Conservation (phyloP, 1,284 basidiomycete species). For the Sporisorium graminicola region DNA sequence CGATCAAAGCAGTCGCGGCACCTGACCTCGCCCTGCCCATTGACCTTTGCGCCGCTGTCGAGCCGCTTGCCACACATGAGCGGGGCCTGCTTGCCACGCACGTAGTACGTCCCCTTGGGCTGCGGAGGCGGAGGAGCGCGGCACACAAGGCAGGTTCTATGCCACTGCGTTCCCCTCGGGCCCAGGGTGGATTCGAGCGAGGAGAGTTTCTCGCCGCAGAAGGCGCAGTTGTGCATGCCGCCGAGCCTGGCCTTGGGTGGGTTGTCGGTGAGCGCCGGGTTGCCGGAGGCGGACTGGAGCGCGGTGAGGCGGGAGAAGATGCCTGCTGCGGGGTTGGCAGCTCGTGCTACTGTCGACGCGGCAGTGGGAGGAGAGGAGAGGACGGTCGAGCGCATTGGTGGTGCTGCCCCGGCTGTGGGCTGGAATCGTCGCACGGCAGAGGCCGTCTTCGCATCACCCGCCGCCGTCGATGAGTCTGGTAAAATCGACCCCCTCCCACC, state of each 20-base stretch:
- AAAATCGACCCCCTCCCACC: background rate
- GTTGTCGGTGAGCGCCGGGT: background rate
- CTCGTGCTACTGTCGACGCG: conserved; percentile 4
- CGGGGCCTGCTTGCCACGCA: background rate
- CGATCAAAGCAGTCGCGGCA: conserved; percentile 56
- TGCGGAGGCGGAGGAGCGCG: conserved; percentile 11
- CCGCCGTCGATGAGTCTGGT: background rate
- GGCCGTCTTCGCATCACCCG: background rate
- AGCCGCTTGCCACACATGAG: conserved; percentile 47
- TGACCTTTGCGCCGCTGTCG: conserved; percentile 59
- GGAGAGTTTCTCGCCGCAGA: conserved; percentile 47
- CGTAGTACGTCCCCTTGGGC: background rate
- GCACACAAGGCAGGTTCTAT: conserved; percentile 52
- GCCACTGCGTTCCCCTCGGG: conserved; percentile 55
- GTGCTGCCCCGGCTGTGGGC: conserved; percentile 51
- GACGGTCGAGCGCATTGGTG: conserved; percentile 45
- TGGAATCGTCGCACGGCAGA: conserved; percentile 33
- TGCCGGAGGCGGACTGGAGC: conserved; percentile 16
- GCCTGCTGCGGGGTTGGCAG: conserved; percentile 46
- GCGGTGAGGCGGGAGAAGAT: conserved; percentile 40
- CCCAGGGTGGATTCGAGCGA: conserved; percentile 54
- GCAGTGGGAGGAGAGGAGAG: background rate
- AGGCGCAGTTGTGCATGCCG: conserved; percentile 53
- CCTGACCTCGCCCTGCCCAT: conserved; percentile 47
- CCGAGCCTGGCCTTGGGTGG: conserved; percentile 15